phyloP scores from a whole-genome alignment of 441 rosid species.

The Pelargonium citronellum region DNA sequence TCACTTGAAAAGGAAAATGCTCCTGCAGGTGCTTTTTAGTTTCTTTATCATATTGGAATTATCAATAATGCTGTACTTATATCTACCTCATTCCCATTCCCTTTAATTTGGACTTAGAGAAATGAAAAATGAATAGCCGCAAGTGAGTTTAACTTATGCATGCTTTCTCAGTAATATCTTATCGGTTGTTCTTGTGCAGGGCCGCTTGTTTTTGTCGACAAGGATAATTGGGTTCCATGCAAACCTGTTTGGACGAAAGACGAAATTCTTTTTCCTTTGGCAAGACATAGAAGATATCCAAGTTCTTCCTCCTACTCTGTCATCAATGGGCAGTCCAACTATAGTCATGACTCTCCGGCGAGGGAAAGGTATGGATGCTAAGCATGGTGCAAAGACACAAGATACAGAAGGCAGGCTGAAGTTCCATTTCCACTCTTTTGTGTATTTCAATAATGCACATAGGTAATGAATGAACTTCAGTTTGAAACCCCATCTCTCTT shows the following conservation, averaged over 20 bases:
- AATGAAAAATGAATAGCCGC: constrained; percentile 3
- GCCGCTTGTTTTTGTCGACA: constrained; percentile 86
- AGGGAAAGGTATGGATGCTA: constrained; percentile 81
- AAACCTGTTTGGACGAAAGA: constrained; percentile 83
- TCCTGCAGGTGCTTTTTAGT: constrained; percentile 60
- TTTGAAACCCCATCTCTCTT: neutral
- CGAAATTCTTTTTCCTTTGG: constrained; percentile 94
- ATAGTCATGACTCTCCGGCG: constrained; percentile 68
- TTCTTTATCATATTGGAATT: constrained; percentile 14
- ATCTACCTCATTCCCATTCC: constrained; percentile 3
- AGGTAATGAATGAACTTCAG: constrained; percentile 41
- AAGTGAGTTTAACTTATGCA: neutral
- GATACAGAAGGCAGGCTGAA: constrained; percentile 91
- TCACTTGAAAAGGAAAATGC: constrained; percentile 90
- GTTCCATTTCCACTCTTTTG: constrained; percentile 87
- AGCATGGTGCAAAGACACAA: constrained; percentile 74
- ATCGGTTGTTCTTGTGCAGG: constrained; percentile 41
- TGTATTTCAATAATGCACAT: constrained; percentile 79
- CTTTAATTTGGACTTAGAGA: constrained; percentile 1
- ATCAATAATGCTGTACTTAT: constrained; percentile 4
- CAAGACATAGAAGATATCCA: constrained; percentile 89
- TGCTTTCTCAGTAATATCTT: constrained; percentile 10
- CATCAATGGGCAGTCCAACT: constrained; percentile 93
- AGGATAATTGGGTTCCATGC: constrained; percentile 88
- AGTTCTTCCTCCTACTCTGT: constrained; percentile 63